Conservation (phyloP, 2,329 filamentous ascomycete genomes). For the Fusarium brevicatenulatum region DNA sequence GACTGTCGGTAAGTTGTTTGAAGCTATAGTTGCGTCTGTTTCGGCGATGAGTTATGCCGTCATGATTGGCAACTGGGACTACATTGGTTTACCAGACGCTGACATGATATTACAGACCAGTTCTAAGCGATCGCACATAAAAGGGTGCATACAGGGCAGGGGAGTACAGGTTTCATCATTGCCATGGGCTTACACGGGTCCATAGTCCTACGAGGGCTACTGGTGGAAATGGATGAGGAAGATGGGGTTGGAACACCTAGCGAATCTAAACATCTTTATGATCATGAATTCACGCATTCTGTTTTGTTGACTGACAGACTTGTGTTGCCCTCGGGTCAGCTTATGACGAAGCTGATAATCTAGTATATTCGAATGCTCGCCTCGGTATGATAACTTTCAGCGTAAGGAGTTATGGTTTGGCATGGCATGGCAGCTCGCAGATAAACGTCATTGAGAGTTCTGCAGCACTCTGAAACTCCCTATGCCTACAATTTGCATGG, state of each 20-base stretch:
- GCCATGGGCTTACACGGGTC: constrained; percentile 1
- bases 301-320: constrained; percentile 3
- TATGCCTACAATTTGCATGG: not conserved
- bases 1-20: constrained; percentile 69
- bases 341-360: not conserved
- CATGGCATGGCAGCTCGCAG: not conserved
- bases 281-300: constrained; percentile 42
- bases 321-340: not conserved
- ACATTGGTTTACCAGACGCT: not conserved
- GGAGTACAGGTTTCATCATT: not conserved
- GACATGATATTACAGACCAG: constrained; percentile 31
- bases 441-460: not conserved
- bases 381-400: not conserved
- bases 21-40: not conserved
- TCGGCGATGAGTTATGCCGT: not conserved
- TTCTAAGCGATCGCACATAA: constrained; percentile 27
- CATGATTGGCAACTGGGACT: not conserved
- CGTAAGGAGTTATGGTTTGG: not conserved
- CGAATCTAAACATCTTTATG: constrained; percentile 40
- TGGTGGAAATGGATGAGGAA: constrained; percentile 6
- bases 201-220: not conserved
- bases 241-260: constrained; percentile 29
- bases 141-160: constrained; percentile 3
- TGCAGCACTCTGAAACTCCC: not conserved
- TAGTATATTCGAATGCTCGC: not conserved